phyloP scores from a whole-genome alignment of 441 rosid genomes.

The Dalechampia spathulata region DNA sequence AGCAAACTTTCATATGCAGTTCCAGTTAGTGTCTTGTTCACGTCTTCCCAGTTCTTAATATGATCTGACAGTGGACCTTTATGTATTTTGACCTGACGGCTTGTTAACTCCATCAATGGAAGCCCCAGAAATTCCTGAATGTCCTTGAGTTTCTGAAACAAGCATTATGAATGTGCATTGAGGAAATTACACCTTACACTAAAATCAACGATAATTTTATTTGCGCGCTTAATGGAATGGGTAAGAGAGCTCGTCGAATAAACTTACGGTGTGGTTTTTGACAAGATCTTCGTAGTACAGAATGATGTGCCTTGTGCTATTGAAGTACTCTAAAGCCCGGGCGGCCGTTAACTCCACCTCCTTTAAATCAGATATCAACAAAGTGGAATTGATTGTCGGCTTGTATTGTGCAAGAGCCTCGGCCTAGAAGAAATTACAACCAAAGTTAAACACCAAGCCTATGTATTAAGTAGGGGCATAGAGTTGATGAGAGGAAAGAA shows the following conservation, averaged over 20 bases:
- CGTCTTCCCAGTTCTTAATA: constrained; percentile 77
- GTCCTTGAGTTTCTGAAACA: constrained; percentile 60
- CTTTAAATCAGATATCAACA: constrained; percentile 53
- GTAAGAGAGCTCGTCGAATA: not conserved
- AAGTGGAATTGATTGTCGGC: constrained; percentile 60
- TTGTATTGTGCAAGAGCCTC: constrained; percentile 61
- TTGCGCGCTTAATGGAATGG: no score
- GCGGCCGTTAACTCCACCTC: constrained; percentile 42
- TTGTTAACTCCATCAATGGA: constrained; percentile 52
- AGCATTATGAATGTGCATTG: constrained; percentile 2
- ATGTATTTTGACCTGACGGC: constrained; percentile 90
- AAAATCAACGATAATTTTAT: not conserved
- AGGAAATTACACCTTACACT: not conserved
- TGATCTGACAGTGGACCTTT: constrained; percentile 56
- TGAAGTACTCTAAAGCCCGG: constrained; percentile 58
- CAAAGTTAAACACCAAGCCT: constrained; percentile 13
- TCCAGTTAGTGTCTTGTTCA: constrained; percentile 54
- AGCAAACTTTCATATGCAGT: constrained; percentile 63
- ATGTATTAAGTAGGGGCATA: not conserved
- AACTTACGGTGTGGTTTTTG: constrained; percentile 49
- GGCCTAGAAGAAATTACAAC: constrained; percentile 44
- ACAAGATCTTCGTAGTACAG: constrained; percentile 81
- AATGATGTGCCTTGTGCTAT: constrained; percentile 63
- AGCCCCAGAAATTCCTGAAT: constrained; percentile 68
- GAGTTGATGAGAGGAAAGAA: not conserved